Evolutionary conservation across 768 basidiomycete species (phyloP).

Genomic region (Artomyces pyxidatus): DNA sequence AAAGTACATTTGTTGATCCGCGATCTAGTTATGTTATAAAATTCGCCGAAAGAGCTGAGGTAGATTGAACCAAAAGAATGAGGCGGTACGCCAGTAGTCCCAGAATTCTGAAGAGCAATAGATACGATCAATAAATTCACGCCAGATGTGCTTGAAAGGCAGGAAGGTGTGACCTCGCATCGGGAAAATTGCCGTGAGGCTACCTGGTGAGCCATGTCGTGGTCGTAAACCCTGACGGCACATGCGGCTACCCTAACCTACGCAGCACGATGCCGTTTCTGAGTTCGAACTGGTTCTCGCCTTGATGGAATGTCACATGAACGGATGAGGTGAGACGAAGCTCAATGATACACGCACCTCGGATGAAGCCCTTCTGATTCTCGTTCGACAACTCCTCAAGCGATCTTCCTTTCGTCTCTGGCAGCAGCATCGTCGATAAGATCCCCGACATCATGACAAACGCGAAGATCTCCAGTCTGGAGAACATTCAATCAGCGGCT

Average conservation of each 20-base stretch:
- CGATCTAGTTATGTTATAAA: no score
- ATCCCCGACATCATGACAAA: slow-evolving; percentile 39
- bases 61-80: no score
- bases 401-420: slow-evolving; percentile 32
- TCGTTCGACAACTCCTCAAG: slow-evolving; percentile 31
- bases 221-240: not conserved
- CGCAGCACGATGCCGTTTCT: slow-evolving; percentile 13
- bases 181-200: no score
- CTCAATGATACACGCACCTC: not conserved
- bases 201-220: no score
- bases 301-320: not conserved
- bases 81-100: no score
- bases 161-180: no score
- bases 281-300: slow-evolving; percentile 8
- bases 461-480: slow-evolving; percentile 30
- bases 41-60: no score
- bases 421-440: slow-evolving; percentile 32
- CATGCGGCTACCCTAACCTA: not conserved
- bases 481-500: not conserved
- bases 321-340: no score
- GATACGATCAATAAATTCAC: no score
- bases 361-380: slow-evolving; percentile 26
- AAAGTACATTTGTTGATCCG: no score
- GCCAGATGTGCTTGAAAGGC: no score
- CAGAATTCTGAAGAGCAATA: no score